These are phyloP conservation scores for Ophiostoma himal-ulmi DNA, from an alignment of 2,329 filamentous ascomycete genomes.

Conservation along the genomic window DNA sequence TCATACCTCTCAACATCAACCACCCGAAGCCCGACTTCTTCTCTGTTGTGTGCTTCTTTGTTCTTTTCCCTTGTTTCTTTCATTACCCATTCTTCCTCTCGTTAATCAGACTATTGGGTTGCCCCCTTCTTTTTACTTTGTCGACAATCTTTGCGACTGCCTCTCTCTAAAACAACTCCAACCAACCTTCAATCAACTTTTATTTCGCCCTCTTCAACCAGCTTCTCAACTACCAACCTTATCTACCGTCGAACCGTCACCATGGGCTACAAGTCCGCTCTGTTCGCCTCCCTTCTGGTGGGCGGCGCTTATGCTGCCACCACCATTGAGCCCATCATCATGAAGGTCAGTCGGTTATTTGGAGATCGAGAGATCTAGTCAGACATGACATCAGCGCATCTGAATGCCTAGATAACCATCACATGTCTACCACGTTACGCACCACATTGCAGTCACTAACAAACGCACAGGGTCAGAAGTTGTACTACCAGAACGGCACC, in stretches of 20 bases:
- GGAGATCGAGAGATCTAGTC: not conserved
- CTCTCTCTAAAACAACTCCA: conserved; percentile 6
- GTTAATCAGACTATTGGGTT: conserved; percentile 25
- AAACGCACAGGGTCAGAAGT: conserved; percentile 38
- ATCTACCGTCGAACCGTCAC: conserved; percentile 16
- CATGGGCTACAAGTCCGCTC: conserved; percentile 33
- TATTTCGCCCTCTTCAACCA: not conserved
- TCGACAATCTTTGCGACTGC: conserved; percentile 16
- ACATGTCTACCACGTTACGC: not conserved
- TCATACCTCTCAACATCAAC: conserved; percentile 9
- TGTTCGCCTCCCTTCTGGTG: conserved; percentile 33
- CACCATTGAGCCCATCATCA: conserved; percentile 53
- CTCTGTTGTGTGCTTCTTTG: conserved; percentile 14
- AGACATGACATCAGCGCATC: not conserved
- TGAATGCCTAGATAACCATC: not conserved
- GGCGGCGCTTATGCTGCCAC: conserved; percentile 37
- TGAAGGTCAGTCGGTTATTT: conserved; percentile 54
- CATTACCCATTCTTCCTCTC: conserved; percentile 16
- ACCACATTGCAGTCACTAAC: not conserved
- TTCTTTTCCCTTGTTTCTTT: conserved; percentile 14
- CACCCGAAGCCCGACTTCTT: not conserved
- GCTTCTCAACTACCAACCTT: not conserved
- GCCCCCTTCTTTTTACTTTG: conserved; percentile 20
- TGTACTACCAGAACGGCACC: conserved; percentile 74
- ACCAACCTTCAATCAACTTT: not conserved